Conservation (phyloP, 176 grass and related monocot species). For the Oryza glumipatula region DNA sequence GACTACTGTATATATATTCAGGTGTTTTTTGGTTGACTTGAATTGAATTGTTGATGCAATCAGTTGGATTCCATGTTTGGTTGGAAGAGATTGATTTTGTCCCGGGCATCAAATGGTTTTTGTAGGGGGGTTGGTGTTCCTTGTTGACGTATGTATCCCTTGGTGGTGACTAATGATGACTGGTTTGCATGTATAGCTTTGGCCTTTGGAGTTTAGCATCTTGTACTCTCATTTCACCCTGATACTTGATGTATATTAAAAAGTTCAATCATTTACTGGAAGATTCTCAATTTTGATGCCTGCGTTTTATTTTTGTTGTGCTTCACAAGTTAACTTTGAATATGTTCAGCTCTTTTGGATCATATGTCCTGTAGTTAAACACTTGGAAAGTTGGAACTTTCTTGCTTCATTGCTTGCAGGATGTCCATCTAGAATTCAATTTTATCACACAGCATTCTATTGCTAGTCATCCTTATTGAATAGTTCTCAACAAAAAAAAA, state of each 20-base stretch:
- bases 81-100: conserved; percentile 5
- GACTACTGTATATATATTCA: conserved; percentile 41
- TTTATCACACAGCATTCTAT: too few species aligned
- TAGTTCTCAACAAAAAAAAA: too few species aligned
- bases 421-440: too few species aligned
- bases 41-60: conserved; percentile 9
- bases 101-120: conserved; percentile 21
- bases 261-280: conserved; percentile 4
- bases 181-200: conserved; percentile 24
- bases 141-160: conserved; percentile 6
- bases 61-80: neutral
- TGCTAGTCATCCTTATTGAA: too few species aligned
- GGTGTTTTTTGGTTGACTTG: conserved; percentile 25
- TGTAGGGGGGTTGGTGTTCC: conserved; percentile 19
- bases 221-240: conserved; percentile 32
- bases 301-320: neutral
- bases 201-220: conserved; percentile 15
- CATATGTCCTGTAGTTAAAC: too few species aligned
- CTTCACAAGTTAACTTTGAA: neutral
- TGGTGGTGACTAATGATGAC: conserved; percentile 5
- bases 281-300: neutral
- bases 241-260: conserved; percentile 33
- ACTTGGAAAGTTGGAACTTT: too few species aligned
- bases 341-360: neutral
- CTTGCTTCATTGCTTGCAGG: too few species aligned